Evolutionary conservation across 352 stramenopile genomes (phyloP).

Genomic region (Phytopythium cucurbitacearum): DNA sequence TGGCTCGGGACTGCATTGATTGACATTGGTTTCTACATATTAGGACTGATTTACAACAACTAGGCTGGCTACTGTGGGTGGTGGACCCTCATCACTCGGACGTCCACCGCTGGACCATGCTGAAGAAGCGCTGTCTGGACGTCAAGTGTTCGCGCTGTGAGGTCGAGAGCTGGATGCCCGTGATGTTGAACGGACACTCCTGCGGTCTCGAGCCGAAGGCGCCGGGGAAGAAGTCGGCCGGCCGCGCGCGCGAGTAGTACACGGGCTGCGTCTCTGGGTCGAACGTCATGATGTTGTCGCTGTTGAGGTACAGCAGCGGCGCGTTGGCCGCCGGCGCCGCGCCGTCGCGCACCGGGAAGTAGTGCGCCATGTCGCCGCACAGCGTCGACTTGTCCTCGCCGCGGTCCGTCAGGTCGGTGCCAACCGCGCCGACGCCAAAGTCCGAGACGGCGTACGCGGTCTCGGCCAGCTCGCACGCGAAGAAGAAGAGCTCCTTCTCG

Average conservation of each 20-base stretch:
- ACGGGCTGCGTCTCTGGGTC: constrained; percentile 21
- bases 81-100: too few species aligned
- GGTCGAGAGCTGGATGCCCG: constrained; percentile 15
- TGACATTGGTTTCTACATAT: too few species aligned
- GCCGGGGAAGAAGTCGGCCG: constrained; percentile 25
- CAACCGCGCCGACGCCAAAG: constrained; percentile 33
- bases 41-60: too few species aligned
- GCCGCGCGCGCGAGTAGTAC: constrained; percentile 25
- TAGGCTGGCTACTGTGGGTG: too few species aligned
- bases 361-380: constrained; percentile 40
- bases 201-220: constrained; percentile 24
- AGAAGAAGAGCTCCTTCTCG: constrained; percentile 55
- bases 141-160: constrained; percentile 22
- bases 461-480: constrained; percentile 50
- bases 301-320: constrained; percentile 38
- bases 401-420: constrained; percentile 18
- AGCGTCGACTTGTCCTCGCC: constrained; percentile 22
- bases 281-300: constrained; percentile 34
- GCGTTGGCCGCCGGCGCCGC: constrained; percentile 10
- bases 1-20: too few species aligned
- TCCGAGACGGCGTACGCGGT: constrained; percentile 45
- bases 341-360: constrained; percentile 18
- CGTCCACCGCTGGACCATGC: not conserved
- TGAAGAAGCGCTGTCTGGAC: constrained; percentile 26
- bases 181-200: constrained; percentile 38